These are phyloP conservation scores for Mycena floridula DNA, from an alignment of 768 basidiomycete species.

Conservation along the genomic window DNA sequence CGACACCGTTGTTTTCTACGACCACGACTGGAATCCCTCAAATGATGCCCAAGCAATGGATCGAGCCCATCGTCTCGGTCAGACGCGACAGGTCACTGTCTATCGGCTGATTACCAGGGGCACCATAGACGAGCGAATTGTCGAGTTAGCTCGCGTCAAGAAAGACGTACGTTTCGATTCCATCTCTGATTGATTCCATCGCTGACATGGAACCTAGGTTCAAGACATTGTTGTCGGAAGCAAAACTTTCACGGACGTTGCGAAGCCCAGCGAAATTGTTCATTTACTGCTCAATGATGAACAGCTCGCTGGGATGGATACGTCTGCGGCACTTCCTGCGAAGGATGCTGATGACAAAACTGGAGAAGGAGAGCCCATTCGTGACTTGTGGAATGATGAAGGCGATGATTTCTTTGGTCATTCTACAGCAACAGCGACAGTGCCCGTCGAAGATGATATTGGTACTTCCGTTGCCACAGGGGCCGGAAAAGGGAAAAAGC, in stretches of 20 bases:
- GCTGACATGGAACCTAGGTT: conserved; percentile 45
- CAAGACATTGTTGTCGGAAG: conserved; percentile 99
- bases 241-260: conserved; percentile 88
- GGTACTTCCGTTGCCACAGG: conserved; percentile 11
- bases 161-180: conserved; percentile 69
- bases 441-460: conserved; percentile 33
- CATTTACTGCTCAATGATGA: conserved; percentile 92
- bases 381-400: conserved; percentile 82
- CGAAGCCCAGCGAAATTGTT: conserved; percentile 95
- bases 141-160: conserved; percentile 92
- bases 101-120: conserved; percentile 92
- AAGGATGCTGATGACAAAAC: conserved; percentile 27
- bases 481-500: conserved; percentile 6
- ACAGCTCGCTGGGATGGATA: conserved; percentile 71
- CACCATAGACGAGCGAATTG: conserved; percentile 95
- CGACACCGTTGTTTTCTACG: conserved; percentile 94
- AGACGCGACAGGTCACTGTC: conserved; percentile 95
- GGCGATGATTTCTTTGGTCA: conserved; percentile 85
- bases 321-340: conserved; percentile 30
- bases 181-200: not conserved
- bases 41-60: conserved; percentile 99
- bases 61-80: conserved; percentile 92
- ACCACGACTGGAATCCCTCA: conserved; percentile 95
- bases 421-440: conserved; percentile 23
- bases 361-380: conserved; percentile 29